Conservation (phyloP, 2,329 filamentous ascomycete genomes). For the Chrysoporthe cubensis region DNA sequence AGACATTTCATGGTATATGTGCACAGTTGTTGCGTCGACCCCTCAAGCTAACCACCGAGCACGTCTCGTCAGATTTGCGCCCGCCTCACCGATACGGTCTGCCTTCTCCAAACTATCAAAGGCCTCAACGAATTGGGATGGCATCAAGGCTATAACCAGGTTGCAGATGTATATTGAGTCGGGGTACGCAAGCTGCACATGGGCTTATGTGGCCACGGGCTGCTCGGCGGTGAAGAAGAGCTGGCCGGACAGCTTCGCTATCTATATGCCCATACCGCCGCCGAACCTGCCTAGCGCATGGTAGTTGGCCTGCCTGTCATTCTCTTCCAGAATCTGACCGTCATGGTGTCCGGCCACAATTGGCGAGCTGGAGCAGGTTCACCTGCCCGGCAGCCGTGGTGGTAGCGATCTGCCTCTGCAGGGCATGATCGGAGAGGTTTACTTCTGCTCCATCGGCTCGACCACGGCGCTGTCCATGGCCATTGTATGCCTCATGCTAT, state of each 20-base stretch:
- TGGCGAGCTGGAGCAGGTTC: background rate
- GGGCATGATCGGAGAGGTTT: background rate
- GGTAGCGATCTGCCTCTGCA: background rate
- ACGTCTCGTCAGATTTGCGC: too few species aligned
- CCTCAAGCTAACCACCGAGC: too few species aligned
- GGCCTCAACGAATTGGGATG: too few species aligned
- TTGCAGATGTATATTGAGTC: background rate
- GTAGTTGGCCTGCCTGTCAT: background rate
- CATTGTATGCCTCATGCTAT: too few species aligned
- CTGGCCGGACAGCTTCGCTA: background rate
- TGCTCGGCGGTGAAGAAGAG: background rate
- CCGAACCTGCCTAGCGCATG: too few species aligned
- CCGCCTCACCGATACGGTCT: too few species aligned
- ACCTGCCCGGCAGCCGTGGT: background rate
- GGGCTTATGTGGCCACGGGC: background rate
- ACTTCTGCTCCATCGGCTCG: background rate
- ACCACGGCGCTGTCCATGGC: too few species aligned
- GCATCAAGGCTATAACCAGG: background rate
- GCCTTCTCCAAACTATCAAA: background rate
- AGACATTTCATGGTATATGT: too few species aligned
- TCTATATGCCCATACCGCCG: too few species aligned
- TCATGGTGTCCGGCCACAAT: background rate
- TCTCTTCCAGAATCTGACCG: background rate
- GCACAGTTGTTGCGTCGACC: too few species aligned
- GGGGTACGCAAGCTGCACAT: background rate